phyloP scores from a whole-genome alignment of 2,329 filamentous ascomycete genomes.

The Hypoxylon sp. region DNA sequence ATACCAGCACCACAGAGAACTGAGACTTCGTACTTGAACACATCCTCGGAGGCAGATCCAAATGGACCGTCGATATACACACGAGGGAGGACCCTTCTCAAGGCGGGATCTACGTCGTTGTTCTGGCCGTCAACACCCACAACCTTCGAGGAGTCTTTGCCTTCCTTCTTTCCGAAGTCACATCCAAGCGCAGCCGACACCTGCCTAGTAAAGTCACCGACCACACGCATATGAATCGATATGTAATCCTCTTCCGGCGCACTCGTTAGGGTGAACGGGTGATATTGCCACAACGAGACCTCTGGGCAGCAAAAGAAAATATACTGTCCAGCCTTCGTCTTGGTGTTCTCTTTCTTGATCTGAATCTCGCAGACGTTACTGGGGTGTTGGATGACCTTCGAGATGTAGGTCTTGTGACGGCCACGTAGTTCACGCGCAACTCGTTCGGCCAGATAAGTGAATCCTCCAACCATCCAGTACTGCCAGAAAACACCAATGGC shows the following conservation, averaged over 20 bases:
- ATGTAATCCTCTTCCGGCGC: slow-evolving; percentile 93
- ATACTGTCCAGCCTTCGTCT: slow-evolving; percentile 86
- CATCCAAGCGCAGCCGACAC: slow-evolving; percentile 81
- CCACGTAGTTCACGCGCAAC: slow-evolving; percentile 84
- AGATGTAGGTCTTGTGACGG: slow-evolving; percentile 86
- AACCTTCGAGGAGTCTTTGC: slow-evolving; percentile 72
- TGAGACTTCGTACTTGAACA: slow-evolving; percentile 89
- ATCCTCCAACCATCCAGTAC: slow-evolving; percentile 89
- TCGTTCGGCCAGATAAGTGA: slow-evolving; percentile 84
- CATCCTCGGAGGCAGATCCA: slow-evolving; percentile 87
- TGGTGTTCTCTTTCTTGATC: slow-evolving; percentile 91
- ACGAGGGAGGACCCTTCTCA: slow-evolving; percentile 81
- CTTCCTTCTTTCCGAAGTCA: slow-evolving; percentile 73
- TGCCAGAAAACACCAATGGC: slow-evolving; percentile 87
- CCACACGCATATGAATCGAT: slow-evolving; percentile 85
- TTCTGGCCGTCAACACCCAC: slow-evolving; percentile 76
- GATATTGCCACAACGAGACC: slow-evolving; percentile 89
- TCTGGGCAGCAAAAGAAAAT: slow-evolving; percentile 91
- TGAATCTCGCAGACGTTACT: slow-evolving; percentile 92
- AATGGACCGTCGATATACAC: slow-evolving; percentile 90
- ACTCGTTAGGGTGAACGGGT: slow-evolving; percentile 88
- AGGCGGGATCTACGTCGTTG: slow-evolving; percentile 75
- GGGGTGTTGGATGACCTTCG: slow-evolving; percentile 90
- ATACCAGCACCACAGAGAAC: slow-evolving; percentile 87
- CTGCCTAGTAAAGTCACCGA: slow-evolving; percentile 84